A percentile compares a stretch with the other conserved stretches of the same genome.
Evolutionary conservation across 139 green algal species (phyloP).

Genomic region (Ettlia oleoabundans): DNA sequence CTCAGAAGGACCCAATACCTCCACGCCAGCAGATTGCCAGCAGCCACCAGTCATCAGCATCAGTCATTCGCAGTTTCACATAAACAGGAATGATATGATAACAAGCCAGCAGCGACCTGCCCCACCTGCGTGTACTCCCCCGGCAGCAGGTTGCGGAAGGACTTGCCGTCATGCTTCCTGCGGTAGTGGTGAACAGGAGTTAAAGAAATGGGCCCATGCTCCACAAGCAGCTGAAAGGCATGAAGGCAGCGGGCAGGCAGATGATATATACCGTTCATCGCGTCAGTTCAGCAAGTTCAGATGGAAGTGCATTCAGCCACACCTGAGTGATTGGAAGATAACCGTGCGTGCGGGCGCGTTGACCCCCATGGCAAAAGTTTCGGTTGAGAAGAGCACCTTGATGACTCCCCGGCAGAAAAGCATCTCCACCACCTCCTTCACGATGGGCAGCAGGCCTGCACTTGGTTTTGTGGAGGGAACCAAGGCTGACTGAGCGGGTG

Average conservation of each 20-base stretch:
- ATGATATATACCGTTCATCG: too few relatives aligned
- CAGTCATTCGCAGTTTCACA: too few relatives aligned
- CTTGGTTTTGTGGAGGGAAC: too few relatives aligned
- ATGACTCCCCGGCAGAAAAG: constrained; percentile 96
- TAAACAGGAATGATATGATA: too few relatives aligned
- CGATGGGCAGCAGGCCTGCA: constrained; percentile 92
- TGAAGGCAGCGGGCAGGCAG: background rate
- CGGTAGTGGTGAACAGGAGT: constrained; percentile 83
- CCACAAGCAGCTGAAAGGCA: too few relatives aligned
- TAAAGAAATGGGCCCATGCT: constrained; percentile 59
- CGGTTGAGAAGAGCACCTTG: constrained; percentile 89
- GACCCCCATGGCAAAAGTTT: constrained; percentile 99
- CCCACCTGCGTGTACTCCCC: constrained; percentile 98
- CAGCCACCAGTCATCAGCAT: too few relatives aligned
- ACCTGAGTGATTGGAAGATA: constrained; percentile 84
- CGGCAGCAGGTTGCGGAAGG: constrained; percentile 80
- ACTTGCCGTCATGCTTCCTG: constrained; percentile 91
- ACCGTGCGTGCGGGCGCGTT: constrained; percentile 95
- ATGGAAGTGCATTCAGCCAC: background rate
- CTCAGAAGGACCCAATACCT: too few relatives aligned
- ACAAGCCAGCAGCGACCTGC: too few relatives aligned
- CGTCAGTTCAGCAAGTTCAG: too few relatives aligned
- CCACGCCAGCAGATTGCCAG: too few relatives aligned
- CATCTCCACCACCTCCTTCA: constrained; percentile 99
- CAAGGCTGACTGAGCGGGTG: too few relatives aligned